phyloP scores from a whole-genome alignment of 371 early-diverging fungal species.

The Actinomortierella ambigua region DNA sequence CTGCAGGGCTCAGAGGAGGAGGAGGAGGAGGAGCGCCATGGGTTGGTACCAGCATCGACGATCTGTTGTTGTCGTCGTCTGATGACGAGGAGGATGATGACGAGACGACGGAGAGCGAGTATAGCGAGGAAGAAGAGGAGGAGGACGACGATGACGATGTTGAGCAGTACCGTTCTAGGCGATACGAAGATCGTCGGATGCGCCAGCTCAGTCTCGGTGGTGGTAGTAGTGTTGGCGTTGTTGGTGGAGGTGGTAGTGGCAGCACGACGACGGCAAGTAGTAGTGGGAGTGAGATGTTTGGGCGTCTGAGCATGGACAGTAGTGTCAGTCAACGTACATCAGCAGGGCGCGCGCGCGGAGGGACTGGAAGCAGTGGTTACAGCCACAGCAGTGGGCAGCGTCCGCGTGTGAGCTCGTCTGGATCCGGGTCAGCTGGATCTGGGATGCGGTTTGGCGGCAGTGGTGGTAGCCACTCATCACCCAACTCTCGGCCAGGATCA shows the following conservation, averaged over 20 bases:
- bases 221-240: not conserved
- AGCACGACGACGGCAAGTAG: not conserved
- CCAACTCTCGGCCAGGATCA: constrained; percentile 16
- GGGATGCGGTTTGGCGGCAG: constrained; percentile 12
- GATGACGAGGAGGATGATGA: constrained; percentile 43
- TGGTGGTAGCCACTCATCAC: constrained; percentile 10
- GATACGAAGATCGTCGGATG: constrained; percentile 8
- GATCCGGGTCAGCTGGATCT: not conserved
- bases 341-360: not conserved
- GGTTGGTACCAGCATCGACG: constrained; percentile 33
- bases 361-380: not conserved
- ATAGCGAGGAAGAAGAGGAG: constrained; percentile 19
- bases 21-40: constrained; percentile 19
- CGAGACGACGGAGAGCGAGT: constrained; percentile 42
- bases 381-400: not conserved
- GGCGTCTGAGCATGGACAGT: constrained; percentile 16
- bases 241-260: constrained; percentile 1
- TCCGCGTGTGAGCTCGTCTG: not conserved
- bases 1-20: constrained; percentile 12
- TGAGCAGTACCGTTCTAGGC: constrained; percentile 9
- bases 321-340: not conserved
- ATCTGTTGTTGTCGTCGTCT: constrained; percentile 39
- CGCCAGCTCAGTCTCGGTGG: constrained; percentile 26
- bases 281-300: not conserved
- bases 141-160: not conserved